Percentiles rank a stretch among this genome's conserved stretches.
Evolutionary conservation across 768 basidiomycete species (phyloP).

Genomic region (Asterophora lycoperdoides): DNA sequence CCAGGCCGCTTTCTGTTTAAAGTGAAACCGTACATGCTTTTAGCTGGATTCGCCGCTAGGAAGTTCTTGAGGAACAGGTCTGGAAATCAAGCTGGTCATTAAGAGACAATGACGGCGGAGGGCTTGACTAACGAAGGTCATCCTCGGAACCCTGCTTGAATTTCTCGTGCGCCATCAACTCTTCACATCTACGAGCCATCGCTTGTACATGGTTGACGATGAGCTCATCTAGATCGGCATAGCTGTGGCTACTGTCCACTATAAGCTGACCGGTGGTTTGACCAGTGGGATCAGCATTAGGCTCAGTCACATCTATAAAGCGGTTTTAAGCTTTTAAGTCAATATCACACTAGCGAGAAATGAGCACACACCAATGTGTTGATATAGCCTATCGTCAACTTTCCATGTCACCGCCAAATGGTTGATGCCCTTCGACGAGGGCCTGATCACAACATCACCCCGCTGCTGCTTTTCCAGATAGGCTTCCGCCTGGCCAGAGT

Average conservation of each 20-base stretch:
- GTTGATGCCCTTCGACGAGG: slow-evolving; percentile 89
- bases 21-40: slow-evolving; percentile 94
- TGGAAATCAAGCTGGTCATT: slow-evolving; percentile 26
- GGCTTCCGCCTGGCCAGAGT: slow-evolving; percentile 82
- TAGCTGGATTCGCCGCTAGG: slow-evolving; percentile 88
- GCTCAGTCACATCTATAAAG: slow-evolving; percentile 69
- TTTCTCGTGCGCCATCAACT: slow-evolving; percentile 93
- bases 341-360: no score
- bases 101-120: background rate
- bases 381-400: slow-evolving; percentile 92
- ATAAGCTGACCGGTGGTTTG: slow-evolving; percentile 62
- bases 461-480: slow-evolving; percentile 87
- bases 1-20: slow-evolving; percentile 87
- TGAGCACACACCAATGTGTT: slow-evolving; percentile 78
- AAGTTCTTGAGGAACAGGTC: slow-evolving; percentile 87
- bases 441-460: slow-evolving; percentile 94
- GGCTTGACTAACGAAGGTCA: slow-evolving; percentile 73
- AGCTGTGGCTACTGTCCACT: slow-evolving; percentile 75
- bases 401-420: slow-evolving; percentile 99
- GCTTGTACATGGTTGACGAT: slow-evolving; percentile 96
- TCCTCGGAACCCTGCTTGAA: slow-evolving; percentile 87
- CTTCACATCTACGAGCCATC: slow-evolving; percentile 89
- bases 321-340: background rate
- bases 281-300: slow-evolving; percentile 69
- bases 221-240: slow-evolving; percentile 92